These are phyloP conservation scores for Albifimbria verrucaria DNA, from an alignment of 2,329 filamentous ascomycete genomes.

Conservation along the genomic window DNA sequence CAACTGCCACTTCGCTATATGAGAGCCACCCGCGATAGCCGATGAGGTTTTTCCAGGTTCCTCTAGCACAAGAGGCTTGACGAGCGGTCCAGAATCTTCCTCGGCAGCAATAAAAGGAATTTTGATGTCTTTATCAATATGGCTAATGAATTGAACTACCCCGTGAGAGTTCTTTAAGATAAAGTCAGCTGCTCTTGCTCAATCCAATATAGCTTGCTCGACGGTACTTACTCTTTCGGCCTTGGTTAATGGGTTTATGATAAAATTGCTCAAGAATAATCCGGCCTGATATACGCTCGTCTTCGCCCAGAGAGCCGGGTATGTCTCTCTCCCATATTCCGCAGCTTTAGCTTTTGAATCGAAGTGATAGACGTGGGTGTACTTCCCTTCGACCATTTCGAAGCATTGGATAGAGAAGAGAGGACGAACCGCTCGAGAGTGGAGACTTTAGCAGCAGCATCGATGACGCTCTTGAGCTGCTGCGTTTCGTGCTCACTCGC, in stretches of 20 bases:
- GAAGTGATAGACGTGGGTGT: conserved; percentile 37
- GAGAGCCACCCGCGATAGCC: conserved; percentile 18
- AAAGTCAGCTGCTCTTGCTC: background rate
- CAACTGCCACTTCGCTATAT: background rate
- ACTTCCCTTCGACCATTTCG: conserved; percentile 37
- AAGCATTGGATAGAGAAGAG: conserved; percentile 31
- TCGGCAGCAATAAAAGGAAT: conserved; percentile 20
- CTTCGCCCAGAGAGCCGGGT: conserved; percentile 17
- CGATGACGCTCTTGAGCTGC: conserved; percentile 32
- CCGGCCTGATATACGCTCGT: conserved; percentile 17
- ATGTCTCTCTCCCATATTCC: conserved; percentile 18
- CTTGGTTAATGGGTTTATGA: background rate
- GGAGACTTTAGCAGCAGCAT: conserved; percentile 27
- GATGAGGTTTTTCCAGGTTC: conserved; percentile 16
- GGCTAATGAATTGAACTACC: conserved; percentile 13
- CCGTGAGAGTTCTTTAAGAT: conserved; percentile 13
- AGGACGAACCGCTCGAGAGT: conserved; percentile 34
- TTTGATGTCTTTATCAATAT: conserved; percentile 11
- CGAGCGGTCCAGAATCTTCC: conserved; percentile 19
- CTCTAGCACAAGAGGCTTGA: conserved; percentile 18
- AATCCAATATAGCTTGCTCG: background rate
- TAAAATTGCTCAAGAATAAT: conserved; percentile 13
- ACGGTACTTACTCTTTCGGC: conserved; percentile 12
- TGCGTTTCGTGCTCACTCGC: conserved; percentile 25
- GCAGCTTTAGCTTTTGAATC: conserved; percentile 34